Evolutionary conservation across 495 filamentous ascomycete species (phyloP), one percentile per base, ranked within the genome.

Genomic region (Eremomyces bilateralis): DNA sequence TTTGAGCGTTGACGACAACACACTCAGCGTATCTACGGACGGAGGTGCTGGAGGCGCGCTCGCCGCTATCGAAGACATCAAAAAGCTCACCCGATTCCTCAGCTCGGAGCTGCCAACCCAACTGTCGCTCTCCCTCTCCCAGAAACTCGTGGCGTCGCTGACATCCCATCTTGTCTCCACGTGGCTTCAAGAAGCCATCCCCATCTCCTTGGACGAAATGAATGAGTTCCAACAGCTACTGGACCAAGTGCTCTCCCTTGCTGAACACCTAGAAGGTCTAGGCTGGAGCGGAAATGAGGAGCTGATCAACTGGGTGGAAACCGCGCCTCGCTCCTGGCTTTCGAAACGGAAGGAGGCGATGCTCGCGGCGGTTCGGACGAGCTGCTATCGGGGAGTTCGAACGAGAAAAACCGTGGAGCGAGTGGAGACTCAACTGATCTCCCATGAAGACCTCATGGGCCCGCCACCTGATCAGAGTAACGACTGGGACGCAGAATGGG

Each of bases 301-400:
- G 15, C 52, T 95, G 35, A 59, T 69, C 6, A 73, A 80, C 27
- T 97, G 88, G 88, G 69, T 76, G 0, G 69, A 75, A 20, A 69
- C 71, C 32, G 76, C 75, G 4, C 76, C 85, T 3, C 66, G 67
- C 16, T 64, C 82, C 10, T 97, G 88, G 88, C 61, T 94, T 15
- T 66, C 70, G n/a, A 83, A 78, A 48, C 72, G 79, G 38, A 73
- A 73, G 37, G 81, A 88, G 42, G 63, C 64, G 27, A 72, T 76
- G 2, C 57, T 99, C 21, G 71, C 81, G 42, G 61, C 63, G 15
- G 69, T 88, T 4, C 69, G 84, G 31, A 66, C 60, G 34, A 64
- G 77, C 17, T 57, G 90, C 19, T 58, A 71, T 32, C 50, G 59
- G 20, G 78, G 76, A 4, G 57, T 80, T 25, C 65, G 69, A 21